Evolutionary conservation across 306 rosid genomes (phyloP), one percentile per base, ranked within the genome.

Genomic region (Gleditsia sinensis): DNA sequence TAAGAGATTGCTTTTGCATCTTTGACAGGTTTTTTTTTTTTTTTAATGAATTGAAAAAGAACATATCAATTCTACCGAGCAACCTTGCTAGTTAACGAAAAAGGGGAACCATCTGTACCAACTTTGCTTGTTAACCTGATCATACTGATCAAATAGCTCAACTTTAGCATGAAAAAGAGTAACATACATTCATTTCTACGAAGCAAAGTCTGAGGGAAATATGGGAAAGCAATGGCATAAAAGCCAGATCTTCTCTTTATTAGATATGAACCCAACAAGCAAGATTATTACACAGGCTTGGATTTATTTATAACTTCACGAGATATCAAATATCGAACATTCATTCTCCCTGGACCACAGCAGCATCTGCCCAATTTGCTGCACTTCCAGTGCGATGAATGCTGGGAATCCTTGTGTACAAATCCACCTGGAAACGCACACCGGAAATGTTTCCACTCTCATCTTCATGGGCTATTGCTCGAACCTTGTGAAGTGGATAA

Each of bases 351-450:
- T 75, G 66, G 62, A 60, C 56, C 23, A 53, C 58, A 59, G 80
- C 45, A 64, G 78, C 36, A 57, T 76, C 89, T 3, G 89, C 85
- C 89, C 88, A 89, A 71, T 85, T 89, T 9, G 81, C 62, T 9
- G 85, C 89, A 56, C 94, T 86, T 62, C 89, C 88, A 0, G 78
- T 78, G 53, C 88, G 88, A 20, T 76, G 91, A 75, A 86, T 86
- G 84, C 88, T 89, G 33, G 81, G 80, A 48, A 86, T 34, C 49
- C 85, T 70, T 5, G 88, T 81, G 79, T 21, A 84, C 62, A 86
- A 59, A 40, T 86, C 88, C 82, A 86, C 88, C 84, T 83, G 88
- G 77, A 86, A 89, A 57, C 50, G 27, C 3, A 89, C 88, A 42
- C 85, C 80, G 67, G 74, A 61, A n/a, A 84, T 60, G 63, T 82